Evolutionary conservation across 257 asterid genomes (phyloP), one percentile per base, ranked within the genome.

Genomic region (Penstemon eatonii): DNA sequence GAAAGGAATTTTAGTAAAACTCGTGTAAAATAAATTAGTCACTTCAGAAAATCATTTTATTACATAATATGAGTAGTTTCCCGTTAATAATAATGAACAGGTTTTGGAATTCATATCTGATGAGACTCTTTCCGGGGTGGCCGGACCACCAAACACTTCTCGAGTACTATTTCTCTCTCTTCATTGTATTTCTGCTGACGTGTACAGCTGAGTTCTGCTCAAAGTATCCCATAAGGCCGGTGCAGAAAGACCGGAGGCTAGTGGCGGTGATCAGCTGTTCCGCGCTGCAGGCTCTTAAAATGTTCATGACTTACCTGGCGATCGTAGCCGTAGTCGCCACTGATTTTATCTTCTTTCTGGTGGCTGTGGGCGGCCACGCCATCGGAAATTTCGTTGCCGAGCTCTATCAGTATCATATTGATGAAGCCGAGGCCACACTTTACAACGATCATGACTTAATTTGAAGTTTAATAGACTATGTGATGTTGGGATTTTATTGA

Each of bases 311-410:
- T 43, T 82, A 82, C 64, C 55, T 82, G 80, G 84, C 80, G 11
- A 45, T 79, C 47, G 25, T 79, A 8, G 84, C 76, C 12, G 33
- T 82, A 43, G 18, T 82, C 40, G 84, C 84, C 39, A 82, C 78
- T 7, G 82, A 82, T 60, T 82, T 78, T 54, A 73, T 71, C 50
- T 82, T 70, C 47, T 56, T 82, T 36, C 54, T 73, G 65, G 82
- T 59, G 12, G 87, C 84, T 41, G 84, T 85, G 3, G 78, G 75
- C 3, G 94, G 91, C 63, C 96, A 89, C n/a, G 83, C 76, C 5
- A 70, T 49, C 19, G 94, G 94, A n/a, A 72, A 67, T 66, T 56
- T 84, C 19, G 79, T 73, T 3, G 81, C 84, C 45, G 77, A 79
- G 56, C 1, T 82, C 0, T 79, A 64, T 61, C 67, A 82, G 73